Base-by-base conservation (phyloP, 768 basidiomycete genomes). In the Boletus sensibilis region DNA sequence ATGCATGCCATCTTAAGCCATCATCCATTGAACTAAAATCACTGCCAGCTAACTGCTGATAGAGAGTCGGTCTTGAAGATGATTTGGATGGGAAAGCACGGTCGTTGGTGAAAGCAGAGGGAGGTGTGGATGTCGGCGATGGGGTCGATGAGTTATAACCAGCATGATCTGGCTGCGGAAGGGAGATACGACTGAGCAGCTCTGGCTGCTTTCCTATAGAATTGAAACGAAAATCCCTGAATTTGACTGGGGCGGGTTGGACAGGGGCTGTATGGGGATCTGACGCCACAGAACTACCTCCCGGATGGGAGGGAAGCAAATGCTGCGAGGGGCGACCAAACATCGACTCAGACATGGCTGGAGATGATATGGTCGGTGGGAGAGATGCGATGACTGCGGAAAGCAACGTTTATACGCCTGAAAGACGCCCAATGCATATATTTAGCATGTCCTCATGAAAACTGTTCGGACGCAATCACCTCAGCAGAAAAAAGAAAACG, bases 121-220 rank as follows among this genome's bases (percentile, higher is more conserved):
- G 56, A 40, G 59, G 50, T 5, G 51, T 51, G 35, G 63, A 50
- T 6, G 38, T 41, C 3, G 66, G 60, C 0, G 64, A 61, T 7
- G 70, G 69, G 5, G 73, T 60, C 8, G 67, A 62, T 0, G 70
- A 69, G 51, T 65, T 68, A 50, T 75, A 73, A 5, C 52, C 45
- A 2, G 21, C 37, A 6, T 59, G 44, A 41, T 68, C 68, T 23
- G 72, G 64, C 41, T 71, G 64, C 3, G 72, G 64, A 38, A 67
- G 64, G 33, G 79, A 75, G 35, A 86, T 72, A 23, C 85, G 81
- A 57, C 74, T 77, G 27, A 86, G 73, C 20, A 87, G 71, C 14
- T 73, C 69, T 0, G 84, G 83, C 56, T 73, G 68, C 62, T 81
- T 77, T 29, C 85, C 85, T 39, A 87, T 87, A 5, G 68, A 76